A percentile compares a stretch with the other conserved stretches of the same genome.
phyloP scores from a whole-genome alignment of 2,329 filamentous ascomycete species.

The Cadophora malorum region DNA sequence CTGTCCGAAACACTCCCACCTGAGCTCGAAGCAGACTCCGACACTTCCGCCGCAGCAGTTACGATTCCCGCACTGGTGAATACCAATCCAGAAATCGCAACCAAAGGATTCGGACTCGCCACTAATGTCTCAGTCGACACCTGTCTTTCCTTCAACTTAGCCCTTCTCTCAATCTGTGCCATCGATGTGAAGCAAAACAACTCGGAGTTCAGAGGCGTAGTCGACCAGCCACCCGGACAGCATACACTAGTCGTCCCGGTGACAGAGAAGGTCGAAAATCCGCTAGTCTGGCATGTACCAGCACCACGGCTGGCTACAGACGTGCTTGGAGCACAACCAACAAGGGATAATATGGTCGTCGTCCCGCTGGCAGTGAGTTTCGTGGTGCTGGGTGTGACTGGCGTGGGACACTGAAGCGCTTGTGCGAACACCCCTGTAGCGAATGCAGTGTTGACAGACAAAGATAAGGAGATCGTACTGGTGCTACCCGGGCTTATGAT shows the following conservation, averaged over 20 bases:
- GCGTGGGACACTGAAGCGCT: conserved; percentile 26
- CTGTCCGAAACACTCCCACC: neutral
- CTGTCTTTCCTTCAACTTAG: neutral
- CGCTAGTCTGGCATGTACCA: conserved; percentile 27
- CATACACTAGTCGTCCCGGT: conserved; percentile 29
- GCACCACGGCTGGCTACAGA: neutral
- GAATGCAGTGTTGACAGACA: conserved; percentile 22
- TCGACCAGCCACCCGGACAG: conserved; percentile 29
- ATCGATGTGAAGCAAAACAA: neutral
- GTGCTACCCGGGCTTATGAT: neutral
- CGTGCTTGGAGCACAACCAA: conserved; percentile 1
- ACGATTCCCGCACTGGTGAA: neutral
- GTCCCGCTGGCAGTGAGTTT: conserved; percentile 17
- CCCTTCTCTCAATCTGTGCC: neutral
- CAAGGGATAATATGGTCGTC: conserved; percentile 22
- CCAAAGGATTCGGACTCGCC: neutral
- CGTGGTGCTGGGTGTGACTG: conserved; percentile 23
- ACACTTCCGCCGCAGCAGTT: neutral
- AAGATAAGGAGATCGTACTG: neutral
- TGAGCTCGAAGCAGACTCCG: neutral
- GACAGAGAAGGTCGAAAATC: conserved; percentile 27
- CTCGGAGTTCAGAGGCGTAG: conserved; percentile 20
- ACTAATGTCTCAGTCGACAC: neutral
- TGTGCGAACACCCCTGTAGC: conserved; percentile 24
- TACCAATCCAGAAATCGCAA: neutral